Evolutionary conservation across 148 eudicot genomes (phyloP).

Genomic region (Hydrangea macrophylla): DNA sequence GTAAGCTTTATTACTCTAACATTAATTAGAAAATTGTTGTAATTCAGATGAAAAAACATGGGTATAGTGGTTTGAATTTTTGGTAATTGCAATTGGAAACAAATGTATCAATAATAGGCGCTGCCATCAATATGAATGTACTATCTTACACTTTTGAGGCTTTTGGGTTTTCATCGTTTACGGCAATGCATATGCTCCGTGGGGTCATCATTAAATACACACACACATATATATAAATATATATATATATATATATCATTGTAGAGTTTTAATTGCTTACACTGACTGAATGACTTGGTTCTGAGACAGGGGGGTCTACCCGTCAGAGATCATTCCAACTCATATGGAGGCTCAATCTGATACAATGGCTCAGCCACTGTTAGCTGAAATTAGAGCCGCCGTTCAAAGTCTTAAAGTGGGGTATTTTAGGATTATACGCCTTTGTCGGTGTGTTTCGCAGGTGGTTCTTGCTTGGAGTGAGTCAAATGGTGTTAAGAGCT

Average conservation of each 20-base stretch:
- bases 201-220: not conserved
- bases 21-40: not conserved
- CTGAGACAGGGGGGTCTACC: conserved; percentile 72
- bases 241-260: conserved; percentile 5
- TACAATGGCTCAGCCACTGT: conserved; percentile 20
- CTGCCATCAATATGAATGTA: not conserved
- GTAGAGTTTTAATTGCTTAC: not conserved
- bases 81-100: not conserved
- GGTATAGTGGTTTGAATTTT: not conserved
- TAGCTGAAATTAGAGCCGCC: conserved; percentile 48
- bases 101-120: conserved; percentile 3
- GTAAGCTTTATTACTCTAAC: no score
- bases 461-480: conserved; percentile 36
- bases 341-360: conserved; percentile 34
- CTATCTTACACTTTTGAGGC: not conserved
- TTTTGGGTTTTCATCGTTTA: not conserved
- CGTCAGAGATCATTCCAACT: conserved; percentile 47
- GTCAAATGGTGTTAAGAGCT: not conserved
- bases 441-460: conserved; percentile 58
- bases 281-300: conserved; percentile 12
- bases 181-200: not conserved
- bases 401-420: conserved; percentile 54
- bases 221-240: no score
- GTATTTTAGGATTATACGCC: conserved; percentile 49
- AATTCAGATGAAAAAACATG: not conserved